Conservation (phyloP, 2,329 filamentous ascomycete species). For the Juglanconis juglandina region DNA sequence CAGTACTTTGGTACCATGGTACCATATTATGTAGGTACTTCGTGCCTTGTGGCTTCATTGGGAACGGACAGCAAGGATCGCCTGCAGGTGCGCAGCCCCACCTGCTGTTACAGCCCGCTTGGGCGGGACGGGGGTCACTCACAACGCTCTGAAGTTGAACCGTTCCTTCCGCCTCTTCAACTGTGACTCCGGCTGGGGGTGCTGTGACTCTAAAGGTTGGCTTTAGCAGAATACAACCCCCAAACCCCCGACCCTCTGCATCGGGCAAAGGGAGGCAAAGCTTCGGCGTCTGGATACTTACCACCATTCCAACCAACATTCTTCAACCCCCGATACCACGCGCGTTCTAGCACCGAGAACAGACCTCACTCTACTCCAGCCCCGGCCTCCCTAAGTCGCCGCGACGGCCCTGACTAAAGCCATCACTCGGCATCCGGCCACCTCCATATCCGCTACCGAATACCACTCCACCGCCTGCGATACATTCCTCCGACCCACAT, state of each 20-base stretch:
- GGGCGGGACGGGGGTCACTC: background rate
- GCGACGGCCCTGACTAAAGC: background rate
- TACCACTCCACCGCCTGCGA: slow-evolving; percentile 5
- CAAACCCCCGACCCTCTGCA: too few species aligned
- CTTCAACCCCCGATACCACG: background rate
- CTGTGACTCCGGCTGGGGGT: background rate
- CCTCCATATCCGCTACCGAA: slow-evolving; percentile 1
- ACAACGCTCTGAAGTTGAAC: background rate
- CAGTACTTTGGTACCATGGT: background rate
- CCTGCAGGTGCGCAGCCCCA: background rate
- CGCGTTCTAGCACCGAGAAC: background rate
- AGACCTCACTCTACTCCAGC: background rate
- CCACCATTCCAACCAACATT: background rate
- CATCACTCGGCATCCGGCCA: background rate
- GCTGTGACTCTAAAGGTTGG: background rate
- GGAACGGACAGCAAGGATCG: background rate
- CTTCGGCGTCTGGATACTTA: too few species aligned
- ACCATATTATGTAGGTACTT: background rate
- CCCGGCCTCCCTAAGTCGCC: background rate
- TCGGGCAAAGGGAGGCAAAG: too few species aligned
- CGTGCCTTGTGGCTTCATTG: background rate
- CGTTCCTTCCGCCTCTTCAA: background rate
- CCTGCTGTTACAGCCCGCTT: background rate
- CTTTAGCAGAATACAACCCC: too few species aligned
- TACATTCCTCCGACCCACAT: slow-evolving; percentile 11